Base-by-base conservation (phyloP, 179 eudicot genomes). In the Actinidia chinensis region DNA sequence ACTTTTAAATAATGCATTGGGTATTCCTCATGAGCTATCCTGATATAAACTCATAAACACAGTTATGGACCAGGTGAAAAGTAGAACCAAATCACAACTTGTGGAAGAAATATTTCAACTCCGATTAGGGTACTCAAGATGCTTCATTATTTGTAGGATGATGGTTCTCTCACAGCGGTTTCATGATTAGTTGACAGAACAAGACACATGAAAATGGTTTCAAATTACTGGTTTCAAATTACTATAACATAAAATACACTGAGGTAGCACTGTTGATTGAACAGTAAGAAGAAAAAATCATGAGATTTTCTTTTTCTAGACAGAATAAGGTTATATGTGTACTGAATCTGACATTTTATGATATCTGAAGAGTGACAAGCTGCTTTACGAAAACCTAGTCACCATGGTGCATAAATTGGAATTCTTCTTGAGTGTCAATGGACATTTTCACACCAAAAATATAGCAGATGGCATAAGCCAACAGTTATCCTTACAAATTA, bases 281-380 rank as follows among this genome's bases (percentile, higher is more conserved):
- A 44, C 42, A 58, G 13, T 4, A 22, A 61, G 52, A 23, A 43
- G 68, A 56, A 22, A 73, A 74, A 73, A 74, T 18, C 65, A 43
- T 0, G 42, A 33, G 51, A 55, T 1, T 56, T 43, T 15, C 22
- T 22, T 33, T 23, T 40, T 8, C n/a, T 2, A 25, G 42, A 15
- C 58, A 50, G 58, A 50, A 23, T 70, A 46, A 18, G 18, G 15
- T 72, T 72, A 36, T n/a, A 73, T 43, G 25, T 4, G 15, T 54
- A 17, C 47, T 17, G 28, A 4, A 72, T 52, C 25, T 72, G 47
- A 54, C n/a, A 55, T 4, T 67, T 67, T 18, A 17, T 6, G 40
- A 43, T n/a, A 8, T 67, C 25, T 18, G 3, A 40, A 43, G 23
- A 12, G 20, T 64, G 40, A 36, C 40, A 36, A 36, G 40, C 40